Evolutionary conservation across 495 filamentous ascomycete species (phyloP), one percentile per base, ranked within the genome.

Genomic region (Xanthoparmelia taractica): DNA sequence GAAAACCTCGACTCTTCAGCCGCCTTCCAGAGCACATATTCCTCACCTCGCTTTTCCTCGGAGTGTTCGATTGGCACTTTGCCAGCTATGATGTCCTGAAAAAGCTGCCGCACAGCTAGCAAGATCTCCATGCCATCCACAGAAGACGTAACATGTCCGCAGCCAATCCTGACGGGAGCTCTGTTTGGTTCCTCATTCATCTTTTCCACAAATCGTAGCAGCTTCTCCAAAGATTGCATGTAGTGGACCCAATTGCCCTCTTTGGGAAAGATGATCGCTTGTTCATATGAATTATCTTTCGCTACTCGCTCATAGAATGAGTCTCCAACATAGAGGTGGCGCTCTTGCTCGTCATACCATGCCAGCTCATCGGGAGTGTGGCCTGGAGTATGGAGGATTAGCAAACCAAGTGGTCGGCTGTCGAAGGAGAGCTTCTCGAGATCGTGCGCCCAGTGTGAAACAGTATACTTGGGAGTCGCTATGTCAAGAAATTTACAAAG

Each of bases 351-450:
- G 58, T 78, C 76, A 47, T 74, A 78, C 68, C 70, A 76, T 15
- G 75, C 74, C 0, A 77, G 57, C n/a, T 73, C 72, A 63, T 76
- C 75, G 7, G 75, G 75, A 7, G 76, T 78, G 63, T 77, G 76
- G 58, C 76, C 76, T 11, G 74, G 73, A 2, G 74, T 73, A 34
- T 78, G 74, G 23, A 78, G 62, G 23, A 77, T 73, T 56, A 71
- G 70, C 36, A 77, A 59, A 13, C 65, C 60, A 29, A 75, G 63
- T 23, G 56, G 33, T 11, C 8, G 12, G 1, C 12, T 41, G 12
- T 48, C 36, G 62, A 67, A 63, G 29, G 57, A 61, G 10, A 75
- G 59, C 29, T 64, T 66, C 25, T 70, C 67, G 48, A 70, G 63
- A 41, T 75, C 66, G 17, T 66, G 33, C n/a, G 71, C 73, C 73